phyloP scores from a whole-genome alignment of 2,329 filamentous ascomycete species.

The Xylariaceae sp. region DNA sequence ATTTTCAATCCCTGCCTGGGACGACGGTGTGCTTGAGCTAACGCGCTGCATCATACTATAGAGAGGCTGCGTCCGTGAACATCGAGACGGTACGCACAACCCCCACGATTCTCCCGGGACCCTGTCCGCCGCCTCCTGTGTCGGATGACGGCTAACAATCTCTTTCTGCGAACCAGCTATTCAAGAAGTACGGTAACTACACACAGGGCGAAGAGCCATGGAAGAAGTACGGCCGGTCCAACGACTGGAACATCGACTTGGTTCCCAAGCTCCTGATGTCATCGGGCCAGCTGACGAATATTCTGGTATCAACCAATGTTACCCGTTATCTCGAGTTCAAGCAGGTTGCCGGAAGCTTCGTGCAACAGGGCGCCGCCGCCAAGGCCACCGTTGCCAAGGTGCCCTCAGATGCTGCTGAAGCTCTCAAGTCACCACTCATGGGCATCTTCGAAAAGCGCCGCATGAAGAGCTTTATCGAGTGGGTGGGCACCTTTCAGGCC shows the following conservation, averaged over 20 bases:
- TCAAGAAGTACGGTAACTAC: conserved; percentile 93
- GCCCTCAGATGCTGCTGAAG: conserved; percentile 85
- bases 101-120: conserved; percentile 11
- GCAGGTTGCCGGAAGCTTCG: conserved; percentile 92
- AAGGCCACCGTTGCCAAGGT: conserved; percentile 96
- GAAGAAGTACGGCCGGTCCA: conserved; percentile 94
- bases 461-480: conserved; percentile 95
- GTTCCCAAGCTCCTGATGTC: conserved; percentile 99
- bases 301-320: conserved; percentile 92
- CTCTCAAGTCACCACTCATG: conserved; percentile 89
- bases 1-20: conserved; percentile 27
- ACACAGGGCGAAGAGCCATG: conserved; percentile 78
- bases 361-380: conserved; percentile 77
- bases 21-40: conserved; percentile 15
- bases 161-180: conserved; percentile 49
- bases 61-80: conserved; percentile 94
- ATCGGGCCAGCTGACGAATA: conserved; percentile 96
- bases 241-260: conserved; percentile 99
- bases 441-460: conserved; percentile 96
- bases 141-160: conserved; percentile 15
- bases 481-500: conserved; percentile 81
- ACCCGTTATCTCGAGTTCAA: conserved; percentile 88
- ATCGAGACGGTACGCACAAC: conserved; percentile 71
- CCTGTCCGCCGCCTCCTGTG: conserved; percentile 6
- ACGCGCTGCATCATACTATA: conserved; percentile 37